phyloP scores from a whole-genome alignment of 2,329 filamentous ascomycete species.

The Dactylonectria estremocensis region DNA sequence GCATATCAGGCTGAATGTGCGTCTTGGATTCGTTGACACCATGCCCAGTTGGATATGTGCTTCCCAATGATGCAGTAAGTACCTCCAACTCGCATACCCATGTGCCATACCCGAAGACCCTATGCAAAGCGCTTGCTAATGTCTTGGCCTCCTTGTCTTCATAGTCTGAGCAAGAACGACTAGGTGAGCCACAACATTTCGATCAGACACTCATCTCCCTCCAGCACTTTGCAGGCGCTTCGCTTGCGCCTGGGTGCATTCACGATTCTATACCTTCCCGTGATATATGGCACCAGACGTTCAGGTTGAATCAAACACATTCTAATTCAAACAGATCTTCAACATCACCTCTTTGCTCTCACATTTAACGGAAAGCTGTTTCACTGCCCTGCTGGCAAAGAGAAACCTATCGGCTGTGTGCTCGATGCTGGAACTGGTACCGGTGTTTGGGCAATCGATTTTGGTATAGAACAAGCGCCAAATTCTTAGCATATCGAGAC shows the following conservation, averaged over 20 bases:
- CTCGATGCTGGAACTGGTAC: slow-evolving; percentile 67
- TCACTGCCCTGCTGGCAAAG: slow-evolving; percentile 43
- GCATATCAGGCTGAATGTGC: accelerated
- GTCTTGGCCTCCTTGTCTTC: background rate
- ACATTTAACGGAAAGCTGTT: slow-evolving; percentile 52
- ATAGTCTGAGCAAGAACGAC: slow-evolving; percentile 51
- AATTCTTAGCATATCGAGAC: background rate
- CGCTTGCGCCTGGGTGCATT: too few relatives aligned
- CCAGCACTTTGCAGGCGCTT: background rate
- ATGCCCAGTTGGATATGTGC: slow-evolving; percentile 44
- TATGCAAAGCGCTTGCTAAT: slow-evolving; percentile 30
- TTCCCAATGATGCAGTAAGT: slow-evolving; percentile 51
- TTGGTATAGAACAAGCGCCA: slow-evolving; percentile 47
- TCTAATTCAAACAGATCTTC: slow-evolving; percentile 47
- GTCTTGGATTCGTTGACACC: background rate
- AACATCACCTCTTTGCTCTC: slow-evolving; percentile 55
- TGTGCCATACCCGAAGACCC: background rate
- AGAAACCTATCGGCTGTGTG: slow-evolving; percentile 47
- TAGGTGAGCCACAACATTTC: slow-evolving; percentile 40
- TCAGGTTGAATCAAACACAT: background rate
- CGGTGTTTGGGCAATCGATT: slow-evolving; percentile 63
- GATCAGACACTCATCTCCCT: background rate
- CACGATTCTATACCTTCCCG: too few relatives aligned
- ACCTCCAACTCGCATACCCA: background rate
- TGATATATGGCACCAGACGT: too few relatives aligned